phyloP scores from a whole-genome alignment of 495 filamentous ascomycete species.

The Neurospora terricola region DNA sequence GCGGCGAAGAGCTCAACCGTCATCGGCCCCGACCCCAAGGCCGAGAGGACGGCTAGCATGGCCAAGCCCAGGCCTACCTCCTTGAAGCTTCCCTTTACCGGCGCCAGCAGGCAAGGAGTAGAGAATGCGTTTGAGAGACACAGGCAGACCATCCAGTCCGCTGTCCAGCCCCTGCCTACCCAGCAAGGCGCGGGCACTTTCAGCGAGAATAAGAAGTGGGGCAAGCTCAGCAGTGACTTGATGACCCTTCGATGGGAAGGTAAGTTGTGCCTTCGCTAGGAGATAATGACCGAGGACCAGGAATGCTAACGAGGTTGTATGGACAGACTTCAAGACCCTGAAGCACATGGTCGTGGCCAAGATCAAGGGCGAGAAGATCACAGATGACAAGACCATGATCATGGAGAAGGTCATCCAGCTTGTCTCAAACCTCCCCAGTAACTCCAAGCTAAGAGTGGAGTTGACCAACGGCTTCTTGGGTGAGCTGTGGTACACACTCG shows the following conservation, averaged over 20 bases:
- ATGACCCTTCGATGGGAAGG: slow-evolving; percentile 39
- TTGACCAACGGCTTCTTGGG: slow-evolving; percentile 62
- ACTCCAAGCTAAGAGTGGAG: slow-evolving; percentile 51
- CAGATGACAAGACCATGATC: slow-evolving; percentile 68
- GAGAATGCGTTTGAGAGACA: slow-evolving; percentile 47
- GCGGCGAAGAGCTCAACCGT: neutral
- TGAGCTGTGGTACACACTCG: slow-evolving; percentile 57
- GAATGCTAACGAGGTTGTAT: neutral
- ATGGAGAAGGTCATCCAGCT: slow-evolving; percentile 76
- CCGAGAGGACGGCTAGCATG: slow-evolving; percentile 12
- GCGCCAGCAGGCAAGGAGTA: slow-evolving; percentile 29
- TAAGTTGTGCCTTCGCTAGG: slow-evolving; percentile 4
- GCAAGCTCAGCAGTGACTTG: slow-evolving; percentile 54
- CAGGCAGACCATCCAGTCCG: slow-evolving; percentile 55
- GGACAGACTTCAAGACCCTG: slow-evolving; percentile 32
- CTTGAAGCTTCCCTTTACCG: slow-evolving; percentile 14
- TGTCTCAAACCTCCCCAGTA: slow-evolving; percentile 51
- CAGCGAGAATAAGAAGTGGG: slow-evolving; percentile 23
- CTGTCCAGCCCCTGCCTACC: slow-evolving; percentile 53
- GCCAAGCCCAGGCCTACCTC: slow-evolving; percentile 15
- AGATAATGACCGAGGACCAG: neutral
- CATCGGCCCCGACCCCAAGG: neutral
- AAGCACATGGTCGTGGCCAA: slow-evolving; percentile 23
- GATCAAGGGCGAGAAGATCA: slow-evolving; percentile 40
- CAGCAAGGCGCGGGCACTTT: slow-evolving; percentile 54